These are phyloP conservation scores for Fusarium papillatum DNA, from an alignment of 2,329 filamentous ascomycete genomes.

Conservation along the genomic window DNA sequence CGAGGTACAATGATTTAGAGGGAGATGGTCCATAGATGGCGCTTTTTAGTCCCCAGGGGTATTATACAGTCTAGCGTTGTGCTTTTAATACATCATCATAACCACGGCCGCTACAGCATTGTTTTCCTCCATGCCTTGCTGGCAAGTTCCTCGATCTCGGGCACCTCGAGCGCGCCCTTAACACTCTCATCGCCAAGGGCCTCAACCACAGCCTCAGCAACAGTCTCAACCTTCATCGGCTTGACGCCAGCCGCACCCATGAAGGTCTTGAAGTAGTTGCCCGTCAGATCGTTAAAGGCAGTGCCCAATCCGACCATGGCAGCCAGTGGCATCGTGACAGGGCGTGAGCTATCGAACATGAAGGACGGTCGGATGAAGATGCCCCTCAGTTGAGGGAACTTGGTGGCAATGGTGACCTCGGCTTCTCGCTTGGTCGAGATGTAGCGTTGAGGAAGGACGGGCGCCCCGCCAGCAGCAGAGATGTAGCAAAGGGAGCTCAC, in stretches of 20 bases:
- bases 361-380: constrained; percentile 90
- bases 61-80: constrained; percentile 52
- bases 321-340: constrained; percentile 88
- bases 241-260: constrained; percentile 89
- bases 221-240: constrained; percentile 87
- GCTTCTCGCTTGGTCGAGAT: constrained; percentile 94
- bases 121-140: constrained; percentile 88
- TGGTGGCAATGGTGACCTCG: constrained; percentile 79
- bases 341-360: constrained; percentile 87
- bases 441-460: constrained; percentile 87
- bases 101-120: constrained; percentile 75
- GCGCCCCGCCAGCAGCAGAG: constrained; percentile 88
- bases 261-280: constrained; percentile 80
- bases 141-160: constrained; percentile 85
- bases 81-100: constrained; percentile 29
- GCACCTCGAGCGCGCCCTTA: constrained; percentile 82
- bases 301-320: constrained; percentile 81
- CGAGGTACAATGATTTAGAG: constrained; percentile 91
- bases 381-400: constrained; percentile 81
- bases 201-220: constrained; percentile 92
- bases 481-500: constrained; percentile 86
- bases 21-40: constrained; percentile 23
- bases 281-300: constrained; percentile 82
- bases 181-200: constrained; percentile 81
- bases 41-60: constrained; percentile 30